Evolutionary conservation across 129 eudicot species (phyloP).

Genomic region (Helianthus annuus): DNA sequence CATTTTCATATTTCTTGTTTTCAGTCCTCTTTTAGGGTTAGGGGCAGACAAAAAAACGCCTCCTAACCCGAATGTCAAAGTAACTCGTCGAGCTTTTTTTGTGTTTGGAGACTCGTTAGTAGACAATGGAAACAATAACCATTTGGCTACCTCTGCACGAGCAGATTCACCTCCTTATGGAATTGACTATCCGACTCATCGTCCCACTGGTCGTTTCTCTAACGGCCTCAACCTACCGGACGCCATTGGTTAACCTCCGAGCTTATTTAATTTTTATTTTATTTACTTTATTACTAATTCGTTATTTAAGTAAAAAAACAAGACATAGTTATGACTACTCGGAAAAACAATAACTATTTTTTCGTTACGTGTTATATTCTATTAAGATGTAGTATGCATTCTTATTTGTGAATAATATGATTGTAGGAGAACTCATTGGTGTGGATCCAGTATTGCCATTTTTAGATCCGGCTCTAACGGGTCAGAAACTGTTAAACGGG

Average conservation of each 20-base stretch:
- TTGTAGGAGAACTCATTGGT: conserved; percentile 41
- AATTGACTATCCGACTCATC: conserved; percentile 36
- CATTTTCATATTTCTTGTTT: conserved; percentile 20
- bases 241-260: conserved; percentile 31
- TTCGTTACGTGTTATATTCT: not conserved
- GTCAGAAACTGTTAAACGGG: conserved; percentile 39
- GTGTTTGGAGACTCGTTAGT: conserved; percentile 49
- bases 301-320: too few relatives aligned
- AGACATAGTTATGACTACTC: too few relatives aligned
- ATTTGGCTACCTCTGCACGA: conserved; percentile 34
- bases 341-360: not conserved
- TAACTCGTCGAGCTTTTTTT: conserved; percentile 25
- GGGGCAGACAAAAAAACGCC: not conserved
- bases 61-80: not conserved
- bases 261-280: not conserved
- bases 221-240: conserved; percentile 42
- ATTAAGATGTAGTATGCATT: not conserved
- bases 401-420: conserved; percentile 1
- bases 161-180: conserved; percentile 46
- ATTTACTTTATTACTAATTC: not conserved
- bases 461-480: conserved; percentile 40
- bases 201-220: conserved; percentile 43
- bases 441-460: conserved; percentile 36
- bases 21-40: conserved; percentile 3
- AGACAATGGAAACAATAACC: conserved; percentile 42